phyloP scores from a whole-genome alignment of 2,329 filamentous ascomycete species.

The Aurifilum marmelostoma region DNA sequence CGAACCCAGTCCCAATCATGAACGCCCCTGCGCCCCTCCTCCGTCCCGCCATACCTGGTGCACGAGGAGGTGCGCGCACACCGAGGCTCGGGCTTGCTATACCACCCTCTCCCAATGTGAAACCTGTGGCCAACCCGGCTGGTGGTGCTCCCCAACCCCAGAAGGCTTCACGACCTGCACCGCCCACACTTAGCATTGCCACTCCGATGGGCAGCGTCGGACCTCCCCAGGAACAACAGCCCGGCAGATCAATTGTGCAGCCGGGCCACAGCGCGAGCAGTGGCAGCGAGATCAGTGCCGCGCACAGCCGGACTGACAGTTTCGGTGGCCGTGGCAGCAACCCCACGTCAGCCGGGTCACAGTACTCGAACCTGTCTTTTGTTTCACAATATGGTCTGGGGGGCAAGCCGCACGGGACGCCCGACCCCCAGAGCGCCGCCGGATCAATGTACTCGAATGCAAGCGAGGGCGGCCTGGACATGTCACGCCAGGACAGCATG shows the following conservation, averaged over 20 bases:
- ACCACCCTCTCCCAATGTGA: constrained; percentile 80
- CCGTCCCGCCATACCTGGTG: constrained; percentile 78
- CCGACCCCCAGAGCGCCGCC: constrained; percentile 87
- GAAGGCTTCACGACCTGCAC: constrained; percentile 59
- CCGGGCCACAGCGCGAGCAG: constrained; percentile 71
- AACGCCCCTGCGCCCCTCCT: constrained; percentile 75
- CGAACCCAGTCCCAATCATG: constrained; percentile 58
- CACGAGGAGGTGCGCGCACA: constrained; percentile 63
- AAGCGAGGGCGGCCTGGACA: constrained; percentile 72
- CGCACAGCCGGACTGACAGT: constrained; percentile 81
- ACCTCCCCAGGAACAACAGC: constrained; percentile 69
- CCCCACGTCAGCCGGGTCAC: constrained; percentile 84
- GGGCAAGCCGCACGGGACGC: constrained; percentile 67
- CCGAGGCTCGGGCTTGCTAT: constrained; percentile 88
- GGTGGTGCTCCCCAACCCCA: constrained; percentile 34
- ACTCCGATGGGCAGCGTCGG: constrained; percentile 85
- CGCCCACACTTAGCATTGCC: constrained; percentile 81
- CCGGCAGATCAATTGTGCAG: constrained; percentile 55
- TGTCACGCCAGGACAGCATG: constrained; percentile 83
- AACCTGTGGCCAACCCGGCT: constrained; percentile 66
- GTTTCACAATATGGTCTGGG: constrained; percentile 73
- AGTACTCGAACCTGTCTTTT: constrained; percentile 82
- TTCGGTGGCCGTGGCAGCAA: constrained; percentile 80
- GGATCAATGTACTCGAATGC: constrained; percentile 82
- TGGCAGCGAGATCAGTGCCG: constrained; percentile 77